Evolutionary conservation across 2,329 filamentous ascomycete species (phyloP).

Genomic region (Ophiocordyceps polyrhachis-furcata): DNA sequence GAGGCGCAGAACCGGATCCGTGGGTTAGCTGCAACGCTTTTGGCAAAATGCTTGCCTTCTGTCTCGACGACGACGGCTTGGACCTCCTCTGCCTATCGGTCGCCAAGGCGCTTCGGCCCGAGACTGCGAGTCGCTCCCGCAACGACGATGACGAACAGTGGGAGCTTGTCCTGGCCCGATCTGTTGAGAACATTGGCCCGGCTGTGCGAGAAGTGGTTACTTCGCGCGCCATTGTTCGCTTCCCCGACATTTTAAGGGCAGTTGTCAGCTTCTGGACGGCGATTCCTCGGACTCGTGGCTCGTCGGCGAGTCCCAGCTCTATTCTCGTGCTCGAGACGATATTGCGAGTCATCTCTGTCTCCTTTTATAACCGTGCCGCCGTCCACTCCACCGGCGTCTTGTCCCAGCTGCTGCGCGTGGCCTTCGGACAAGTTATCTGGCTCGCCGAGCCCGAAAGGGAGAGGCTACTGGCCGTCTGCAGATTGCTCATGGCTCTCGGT

Average conservation of each 20-base stretch:
- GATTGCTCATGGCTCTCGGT: conserved; percentile 52
- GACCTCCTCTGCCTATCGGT: conserved; percentile 46
- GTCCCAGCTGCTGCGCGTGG: conserved; percentile 43
- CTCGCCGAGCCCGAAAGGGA: conserved; percentile 36
- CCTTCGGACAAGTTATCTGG: conserved; percentile 30
- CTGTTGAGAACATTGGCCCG: conserved; percentile 17
- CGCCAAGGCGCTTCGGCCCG: conserved; percentile 16
- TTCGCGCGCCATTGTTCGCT: conserved; percentile 32
- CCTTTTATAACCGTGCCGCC: conserved; percentile 49
- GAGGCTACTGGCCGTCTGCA: conserved; percentile 48
- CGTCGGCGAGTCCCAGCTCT: conserved; percentile 31
- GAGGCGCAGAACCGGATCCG: conserved; percentile 46
- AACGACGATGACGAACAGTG: conserved; percentile 18
- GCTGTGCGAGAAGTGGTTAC: conserved; percentile 29
- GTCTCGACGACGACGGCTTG: conserved; percentile 58
- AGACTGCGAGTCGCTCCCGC: conserved; percentile 12
- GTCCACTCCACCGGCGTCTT: conserved; percentile 57
- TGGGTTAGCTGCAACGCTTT: conserved; percentile 58
- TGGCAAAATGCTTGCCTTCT: conserved; percentile 64
- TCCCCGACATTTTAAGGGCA: conserved; percentile 43
- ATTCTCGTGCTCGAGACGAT: conserved; percentile 49
- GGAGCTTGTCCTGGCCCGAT: conserved; percentile 18
- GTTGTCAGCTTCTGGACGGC: conserved; percentile 46
- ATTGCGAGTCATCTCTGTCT: conserved; percentile 35
- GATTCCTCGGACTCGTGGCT: conserved; percentile 28